phyloP scores from a whole-genome alignment of 1,284 basidiomycete species.

The Ganoderma sp. region DNA sequence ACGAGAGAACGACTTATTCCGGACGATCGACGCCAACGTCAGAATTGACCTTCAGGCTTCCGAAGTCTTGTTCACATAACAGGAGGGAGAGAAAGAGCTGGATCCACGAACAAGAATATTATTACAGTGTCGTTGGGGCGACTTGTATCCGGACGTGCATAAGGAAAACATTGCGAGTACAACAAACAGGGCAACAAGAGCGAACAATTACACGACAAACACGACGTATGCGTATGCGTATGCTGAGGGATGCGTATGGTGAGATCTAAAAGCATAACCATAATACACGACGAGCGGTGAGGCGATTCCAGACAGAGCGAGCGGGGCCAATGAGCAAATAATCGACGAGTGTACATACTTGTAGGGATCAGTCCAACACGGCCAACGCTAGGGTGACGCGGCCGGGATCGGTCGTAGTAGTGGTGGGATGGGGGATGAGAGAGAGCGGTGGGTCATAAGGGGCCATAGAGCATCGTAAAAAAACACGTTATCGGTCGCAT shows the following conservation, averaged over 20 bases:
- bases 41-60: not conserved
- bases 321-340: too few relatives aligned
- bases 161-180: constrained; percentile 13
- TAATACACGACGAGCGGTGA: not conserved
- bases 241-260: not conserved
- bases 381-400: not conserved
- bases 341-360: not conserved
- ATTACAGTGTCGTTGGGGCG: constrained; percentile 8
- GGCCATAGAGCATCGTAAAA: not conserved
- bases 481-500: not conserved
- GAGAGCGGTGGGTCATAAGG: not conserved
- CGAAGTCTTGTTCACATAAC: not conserved
- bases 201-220: constrained; percentile 7
- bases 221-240: constrained; percentile 9
- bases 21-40: not conserved
- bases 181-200: constrained; percentile 4
- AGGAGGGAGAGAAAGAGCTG: not conserved
- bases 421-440: not conserved
- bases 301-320: not conserved
- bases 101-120: constrained; percentile 1
- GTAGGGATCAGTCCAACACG: not conserved
- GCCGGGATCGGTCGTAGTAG: too few relatives aligned
- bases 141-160: constrained; percentile 5
- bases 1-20: too few relatives aligned
- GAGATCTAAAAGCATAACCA: not conserved